Conservation (phyloP, 140 eudicot genomes). For the Bidens hawaiensis region DNA sequence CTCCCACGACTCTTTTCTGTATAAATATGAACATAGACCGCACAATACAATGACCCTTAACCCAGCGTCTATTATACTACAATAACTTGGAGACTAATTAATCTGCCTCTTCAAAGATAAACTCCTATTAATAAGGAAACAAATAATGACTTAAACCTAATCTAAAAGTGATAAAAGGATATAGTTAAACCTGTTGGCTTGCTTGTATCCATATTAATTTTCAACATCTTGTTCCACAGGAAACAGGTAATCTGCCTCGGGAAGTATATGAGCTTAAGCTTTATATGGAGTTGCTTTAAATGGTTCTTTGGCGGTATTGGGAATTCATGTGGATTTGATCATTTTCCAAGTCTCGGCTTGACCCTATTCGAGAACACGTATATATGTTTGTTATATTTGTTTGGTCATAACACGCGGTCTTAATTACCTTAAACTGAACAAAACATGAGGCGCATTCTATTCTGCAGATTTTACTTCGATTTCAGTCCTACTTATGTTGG, state of each 20-base stretch:
- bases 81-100: too few species aligned
- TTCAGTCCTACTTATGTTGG: constrained; percentile 86
- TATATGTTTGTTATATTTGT: constrained; percentile 6
- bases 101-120: too few species aligned
- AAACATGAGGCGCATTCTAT: neutral
- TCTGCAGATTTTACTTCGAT: constrained; percentile 77
- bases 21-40: neutral
- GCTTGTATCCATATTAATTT: too few species aligned
- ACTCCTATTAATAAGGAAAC: too few species aligned
- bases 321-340: constrained; percentile 74
- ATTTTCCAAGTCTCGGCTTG: constrained; percentile 70
- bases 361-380: constrained; percentile 64
- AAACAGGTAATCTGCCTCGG: constrained; percentile 72
- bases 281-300: constrained; percentile 71
- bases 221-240: constrained; percentile 44
- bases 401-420: neutral
- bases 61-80: too few species aligned
- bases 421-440: neutral
- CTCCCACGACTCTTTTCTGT: too few species aligned
- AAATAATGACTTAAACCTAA: too few species aligned
- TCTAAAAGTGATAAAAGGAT: too few species aligned
- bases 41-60: too few species aligned
- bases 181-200: too few species aligned
- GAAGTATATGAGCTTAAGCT: constrained; percentile 66
- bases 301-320: constrained; percentile 83